Evolutionary conservation across 768 basidiomycete genomes (phyloP).

Genomic region (Amanita exitialis): DNA sequence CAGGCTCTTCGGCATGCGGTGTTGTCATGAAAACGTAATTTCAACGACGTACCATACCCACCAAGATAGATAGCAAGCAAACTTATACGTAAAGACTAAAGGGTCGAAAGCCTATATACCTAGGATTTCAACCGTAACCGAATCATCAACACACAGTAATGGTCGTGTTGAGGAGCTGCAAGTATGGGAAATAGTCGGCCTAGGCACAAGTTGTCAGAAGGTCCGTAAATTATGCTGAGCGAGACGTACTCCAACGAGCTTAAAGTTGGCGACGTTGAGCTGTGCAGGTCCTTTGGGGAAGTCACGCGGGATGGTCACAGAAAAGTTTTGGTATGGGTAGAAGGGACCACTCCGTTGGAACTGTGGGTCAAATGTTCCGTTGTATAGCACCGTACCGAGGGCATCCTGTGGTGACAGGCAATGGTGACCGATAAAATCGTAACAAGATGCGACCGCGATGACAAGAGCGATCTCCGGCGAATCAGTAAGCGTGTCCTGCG

Average conservation of each 20-base stretch:
- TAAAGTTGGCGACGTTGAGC: slow-evolving; percentile 26
- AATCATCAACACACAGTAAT: too few species aligned
- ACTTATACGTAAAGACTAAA: too few species aligned
- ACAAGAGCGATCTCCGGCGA: slow-evolving; percentile 36
- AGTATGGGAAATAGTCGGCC: too few species aligned
- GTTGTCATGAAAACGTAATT: too few species aligned
- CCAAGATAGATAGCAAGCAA: too few species aligned
- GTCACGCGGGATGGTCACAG: slow-evolving; percentile 26
- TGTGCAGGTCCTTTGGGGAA: slow-evolving; percentile 19
- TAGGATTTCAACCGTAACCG: too few species aligned
- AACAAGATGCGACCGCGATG: slow-evolving; percentile 31
- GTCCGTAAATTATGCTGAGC: too few species aligned
- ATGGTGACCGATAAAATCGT: slow-evolving; percentile 3
- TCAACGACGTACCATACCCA: too few species aligned
- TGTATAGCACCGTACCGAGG: slow-evolving; percentile 36
- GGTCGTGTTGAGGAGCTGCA: too few species aligned
- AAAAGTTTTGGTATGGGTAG: slow-evolving; percentile 36
- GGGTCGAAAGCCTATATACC: too few species aligned
- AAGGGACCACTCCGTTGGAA: slow-evolving; percentile 15
- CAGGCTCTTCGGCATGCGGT: too few species aligned
- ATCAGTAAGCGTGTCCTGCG: slow-evolving; percentile 25
- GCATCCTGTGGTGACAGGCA: slow-evolving; percentile 15
- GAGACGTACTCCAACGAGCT: slow-evolving; percentile 29
- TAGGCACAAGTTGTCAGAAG: too few species aligned
- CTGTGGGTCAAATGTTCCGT: slow-evolving; percentile 31